These are phyloP conservation scores for apple (Malus domestica) DNA, from an alignment of 306 rosid species.

Conservation along the genomic window ASM211411v1 NC_041796.1:25413001-25413500, in stretches of 20 bases:
- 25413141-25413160: not conserved
- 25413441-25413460: not conserved
- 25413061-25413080: no score
- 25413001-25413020: no score
- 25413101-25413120: no score
- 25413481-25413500: slow-evolving; percentile 39
- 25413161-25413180: slow-evolving; percentile 1
- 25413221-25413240: not conserved
- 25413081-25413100: no score
- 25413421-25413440: not conserved
- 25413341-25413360: not conserved
- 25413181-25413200: not conserved
- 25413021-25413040: no score
- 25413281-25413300: not conserved
- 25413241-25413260: not conserved
- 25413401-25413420: not conserved
- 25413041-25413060: no score
- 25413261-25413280: not conserved
- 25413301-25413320: not conserved
- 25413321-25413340: not conserved
- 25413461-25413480: slow-evolving; percentile 2
- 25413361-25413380: not conserved
- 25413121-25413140: not conserved
- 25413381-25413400: not conserved
- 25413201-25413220: not conserved